Evolutionary conservation across 2,329 filamentous ascomycete genomes (phyloP).

Genomic region (Calonectria hawksworthii): DNA sequence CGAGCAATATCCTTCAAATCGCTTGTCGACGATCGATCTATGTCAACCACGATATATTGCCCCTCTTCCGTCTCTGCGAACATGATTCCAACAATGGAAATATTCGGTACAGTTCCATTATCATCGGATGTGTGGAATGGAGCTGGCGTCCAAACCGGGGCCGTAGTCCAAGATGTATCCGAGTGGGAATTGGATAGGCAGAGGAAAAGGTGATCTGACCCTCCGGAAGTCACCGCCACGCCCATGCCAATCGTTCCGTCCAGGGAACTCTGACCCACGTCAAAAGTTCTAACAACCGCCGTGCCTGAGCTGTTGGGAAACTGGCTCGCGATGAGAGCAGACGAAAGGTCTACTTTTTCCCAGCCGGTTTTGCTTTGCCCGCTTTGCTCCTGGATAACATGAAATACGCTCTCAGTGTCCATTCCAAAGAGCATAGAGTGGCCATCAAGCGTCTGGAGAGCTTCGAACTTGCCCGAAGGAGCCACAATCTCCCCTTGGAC

Average conservation of each 20-base stretch:
- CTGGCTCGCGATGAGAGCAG: background rate
- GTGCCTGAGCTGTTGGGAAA: background rate
- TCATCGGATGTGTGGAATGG: background rate
- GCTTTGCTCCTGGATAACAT: constrained; percentile 17
- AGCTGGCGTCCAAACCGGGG: background rate
- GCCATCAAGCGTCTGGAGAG: constrained; percentile 15
- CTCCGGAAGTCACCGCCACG: background rate
- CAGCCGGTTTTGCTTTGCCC: background rate
- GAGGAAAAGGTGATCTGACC: background rate
- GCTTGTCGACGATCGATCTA: background rate
- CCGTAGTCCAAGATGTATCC: background rate
- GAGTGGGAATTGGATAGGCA: background rate
- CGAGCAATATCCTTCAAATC: background rate
- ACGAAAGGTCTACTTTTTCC: background rate
- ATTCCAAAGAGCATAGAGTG: constrained; percentile 18
- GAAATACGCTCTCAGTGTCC: background rate
- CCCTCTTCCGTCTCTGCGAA: background rate
- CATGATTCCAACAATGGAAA: background rate
- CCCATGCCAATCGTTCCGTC: background rate
- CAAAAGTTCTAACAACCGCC: constrained; percentile 3
- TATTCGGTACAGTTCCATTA: background rate
- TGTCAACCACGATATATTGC: background rate
- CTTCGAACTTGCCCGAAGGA: constrained; percentile 18
- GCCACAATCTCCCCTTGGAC: constrained; percentile 18
- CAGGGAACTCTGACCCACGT: background rate